Base-by-base conservation (phyloP, 495 filamentous ascomycete species). In the Penicillium waksmanii region DNA sequence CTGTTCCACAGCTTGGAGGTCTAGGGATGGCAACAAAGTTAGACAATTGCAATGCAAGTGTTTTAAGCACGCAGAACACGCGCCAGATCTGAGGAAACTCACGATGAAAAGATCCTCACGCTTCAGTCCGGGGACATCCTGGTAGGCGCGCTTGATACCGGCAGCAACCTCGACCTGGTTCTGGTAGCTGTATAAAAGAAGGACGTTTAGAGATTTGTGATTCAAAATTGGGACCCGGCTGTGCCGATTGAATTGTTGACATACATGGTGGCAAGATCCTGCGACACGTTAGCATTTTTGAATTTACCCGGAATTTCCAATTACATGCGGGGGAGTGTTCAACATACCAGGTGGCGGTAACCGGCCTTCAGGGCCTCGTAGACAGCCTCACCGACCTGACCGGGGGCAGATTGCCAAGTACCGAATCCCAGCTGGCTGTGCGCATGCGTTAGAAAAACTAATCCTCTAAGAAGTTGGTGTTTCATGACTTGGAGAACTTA, bases 401-500 rank as follows among this genome's bases (percentile, higher is more conserved):
- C 79, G 48, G 76, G 81, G 55, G 73, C 75, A 31, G 80, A 78
- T 58, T 82, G 80, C 82, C 82, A 85, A 60, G 82, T 85, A 55
- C 82, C 82, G 51, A 84, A 77, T 56, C 82, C 82, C 67, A 84
- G 63, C 57, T 73, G 72, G 60, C 77, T 80, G 53, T 17, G 11
- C 8, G n/a, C 3, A 23, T 15, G 15, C 1, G 36, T 61, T 48
- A 65, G 60, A 48, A 57, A 23, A 44, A 7, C 5, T 19, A 12
- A 44, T 19, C n/a, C 2, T 10, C 0, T 3, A 8, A n/a, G 17
- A n/a, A 13, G 6, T n/a, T 44, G 42, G 5, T 18, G 17, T 17
- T 18, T 12, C 51, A 33, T 46, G 40, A 36, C 11, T 36, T 18
- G 12, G 44, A 55, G 27, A 31, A 70, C 77, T 31, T 73, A 80